phyloP scores from a whole-genome alignment of 139 green algal species.

The Ulvella scutata region DNA sequence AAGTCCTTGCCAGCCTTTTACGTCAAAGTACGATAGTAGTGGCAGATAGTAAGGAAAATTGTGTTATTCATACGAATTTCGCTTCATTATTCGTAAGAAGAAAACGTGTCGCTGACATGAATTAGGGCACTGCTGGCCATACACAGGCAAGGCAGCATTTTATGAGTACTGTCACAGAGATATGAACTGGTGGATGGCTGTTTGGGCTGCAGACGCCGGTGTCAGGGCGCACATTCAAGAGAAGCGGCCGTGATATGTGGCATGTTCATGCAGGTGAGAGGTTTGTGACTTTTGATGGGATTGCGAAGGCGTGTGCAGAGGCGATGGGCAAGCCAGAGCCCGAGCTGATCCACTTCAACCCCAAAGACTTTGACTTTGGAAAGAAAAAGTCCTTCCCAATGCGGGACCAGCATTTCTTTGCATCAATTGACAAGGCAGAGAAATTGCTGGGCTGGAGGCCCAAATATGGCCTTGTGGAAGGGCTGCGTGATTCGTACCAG shows the following conservation, averaged over 20 bases:
- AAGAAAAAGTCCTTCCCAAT: constrained; percentile 83
- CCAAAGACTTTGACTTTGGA: constrained; percentile 93
- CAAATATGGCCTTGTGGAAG: constrained; percentile 76
- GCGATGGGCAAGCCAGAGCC: constrained; percentile 67
- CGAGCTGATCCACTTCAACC: constrained; percentile 85
- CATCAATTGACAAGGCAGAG: constrained; percentile 83
- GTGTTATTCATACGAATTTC: too few relatives aligned
- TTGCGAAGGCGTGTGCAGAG: constrained; percentile 82
- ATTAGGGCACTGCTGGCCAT: too few relatives aligned
- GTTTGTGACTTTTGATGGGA: constrained; percentile 90
- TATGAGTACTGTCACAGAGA: too few relatives aligned
- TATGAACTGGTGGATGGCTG: background rate
- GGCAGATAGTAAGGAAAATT: too few relatives aligned
- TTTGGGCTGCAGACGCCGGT: background rate
- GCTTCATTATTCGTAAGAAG: too few relatives aligned
- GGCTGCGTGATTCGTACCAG: constrained; percentile 66
- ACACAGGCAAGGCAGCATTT: too few relatives aligned
- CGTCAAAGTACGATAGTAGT: too few relatives aligned
- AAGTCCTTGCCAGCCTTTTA: too few relatives aligned
- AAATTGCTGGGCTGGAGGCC: constrained; percentile 74
- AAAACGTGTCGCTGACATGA: too few relatives aligned
- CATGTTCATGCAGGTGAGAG: constrained; percentile 30
- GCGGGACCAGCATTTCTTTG: constrained; percentile 94
- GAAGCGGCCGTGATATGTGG: too few relatives aligned
- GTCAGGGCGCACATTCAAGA: too few relatives aligned